Percentiles rank a stretch among this genome's conserved stretches.
phyloP scores from a whole-genome alignment of 2,329 filamentous ascomycete species.

The Diaporthe ampelina region DNA sequence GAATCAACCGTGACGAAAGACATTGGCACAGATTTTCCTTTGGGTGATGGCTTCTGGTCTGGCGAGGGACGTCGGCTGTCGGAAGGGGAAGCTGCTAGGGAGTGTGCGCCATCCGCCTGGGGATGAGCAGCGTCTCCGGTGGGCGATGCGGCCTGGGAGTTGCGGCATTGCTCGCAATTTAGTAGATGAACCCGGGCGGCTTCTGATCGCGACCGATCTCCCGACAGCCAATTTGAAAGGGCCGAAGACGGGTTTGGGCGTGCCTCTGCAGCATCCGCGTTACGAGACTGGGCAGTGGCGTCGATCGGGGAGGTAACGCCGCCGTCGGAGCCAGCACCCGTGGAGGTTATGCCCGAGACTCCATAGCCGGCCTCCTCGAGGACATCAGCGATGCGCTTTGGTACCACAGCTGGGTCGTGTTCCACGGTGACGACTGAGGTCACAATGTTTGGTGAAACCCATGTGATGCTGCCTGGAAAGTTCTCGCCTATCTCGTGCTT shows the following conservation, averaged over 20 bases:
- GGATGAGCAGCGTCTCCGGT: conserved; percentile 19
- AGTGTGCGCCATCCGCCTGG: not conserved
- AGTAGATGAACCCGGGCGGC: conserved; percentile 54
- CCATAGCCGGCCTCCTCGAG: conserved; percentile 72
- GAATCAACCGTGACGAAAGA: conserved; percentile 54
- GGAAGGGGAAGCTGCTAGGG: conserved; percentile 1
- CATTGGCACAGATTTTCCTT: conserved; percentile 25
- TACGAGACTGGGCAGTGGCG: conserved; percentile 42
- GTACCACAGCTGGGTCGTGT: conserved; percentile 63
- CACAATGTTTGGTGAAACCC: conserved; percentile 79
- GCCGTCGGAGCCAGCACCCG: conserved; percentile 47
- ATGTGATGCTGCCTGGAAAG: conserved; percentile 62
- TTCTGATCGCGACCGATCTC: conserved; percentile 31
- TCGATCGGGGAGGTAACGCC: conserved; percentile 40
- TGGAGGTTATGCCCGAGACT: conserved; percentile 62
- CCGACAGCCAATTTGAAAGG: conserved; percentile 48
- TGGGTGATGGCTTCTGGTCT: not conserved
- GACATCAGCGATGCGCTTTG: conserved; percentile 58
- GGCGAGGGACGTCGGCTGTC: not conserved
- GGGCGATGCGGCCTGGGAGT: conserved; percentile 41
- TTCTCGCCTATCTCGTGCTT: conserved; percentile 67
- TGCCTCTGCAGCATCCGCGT: conserved; percentile 21
- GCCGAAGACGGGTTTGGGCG: conserved; percentile 42
- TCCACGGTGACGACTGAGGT: conserved; percentile 76
- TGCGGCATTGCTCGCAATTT: conserved; percentile 59